Evolutionary conservation across 805 yeast species (phyloP).

Genomic region (Grigorovia humatica): DNA sequence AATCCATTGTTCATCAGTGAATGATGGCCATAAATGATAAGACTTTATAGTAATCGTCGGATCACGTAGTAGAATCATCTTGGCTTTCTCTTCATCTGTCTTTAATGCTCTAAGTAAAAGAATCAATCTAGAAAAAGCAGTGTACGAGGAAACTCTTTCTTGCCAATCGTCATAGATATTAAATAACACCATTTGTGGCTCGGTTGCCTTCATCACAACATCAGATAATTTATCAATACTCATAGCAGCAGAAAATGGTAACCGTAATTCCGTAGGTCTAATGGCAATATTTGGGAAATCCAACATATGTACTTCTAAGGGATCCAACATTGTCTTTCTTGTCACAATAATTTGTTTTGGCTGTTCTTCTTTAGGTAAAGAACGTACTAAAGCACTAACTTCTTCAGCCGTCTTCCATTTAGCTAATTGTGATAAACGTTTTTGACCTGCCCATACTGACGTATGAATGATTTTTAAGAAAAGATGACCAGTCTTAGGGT

Average conservation of each 20-base stretch:
- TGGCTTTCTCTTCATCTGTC: slow-evolving; percentile 66
- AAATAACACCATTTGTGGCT: slow-evolving; percentile 85
- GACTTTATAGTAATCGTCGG: slow-evolving; percentile 55
- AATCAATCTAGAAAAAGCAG: slow-evolving; percentile 86
- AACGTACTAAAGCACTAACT: slow-evolving; percentile 80
- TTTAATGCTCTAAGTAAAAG: slow-evolving; percentile 75
- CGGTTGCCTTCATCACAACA: slow-evolving; percentile 74
- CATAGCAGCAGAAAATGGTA: slow-evolving; percentile 84
- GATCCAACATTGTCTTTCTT: slow-evolving; percentile 84
- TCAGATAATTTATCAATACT: slow-evolving; percentile 71
- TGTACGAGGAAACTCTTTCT: slow-evolving; percentile 67
- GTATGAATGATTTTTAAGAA: slow-evolving; percentile 85
- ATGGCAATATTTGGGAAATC: slow-evolving; percentile 90
- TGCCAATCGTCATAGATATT: slow-evolving; percentile 95
- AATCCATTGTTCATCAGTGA: slow-evolving; percentile 84
- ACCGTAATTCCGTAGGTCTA: slow-evolving; percentile 75
- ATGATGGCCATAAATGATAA: slow-evolving; percentile 90
- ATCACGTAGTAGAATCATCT: slow-evolving; percentile 67
- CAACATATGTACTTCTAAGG: slow-evolving; percentile 91
- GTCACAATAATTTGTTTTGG: slow-evolving; percentile 89
- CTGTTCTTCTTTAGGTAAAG: slow-evolving; percentile 86
- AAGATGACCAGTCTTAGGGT: slow-evolving; percentile 85
- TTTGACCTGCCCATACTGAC: slow-evolving; percentile 95
- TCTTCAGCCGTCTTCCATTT: slow-evolving; percentile 99
- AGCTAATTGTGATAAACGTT: slow-evolving; percentile 81